Evolutionary conservation across 192 early-diverging fungal genomes (phyloP).

Genomic region (Coemansia sp.): DNA sequence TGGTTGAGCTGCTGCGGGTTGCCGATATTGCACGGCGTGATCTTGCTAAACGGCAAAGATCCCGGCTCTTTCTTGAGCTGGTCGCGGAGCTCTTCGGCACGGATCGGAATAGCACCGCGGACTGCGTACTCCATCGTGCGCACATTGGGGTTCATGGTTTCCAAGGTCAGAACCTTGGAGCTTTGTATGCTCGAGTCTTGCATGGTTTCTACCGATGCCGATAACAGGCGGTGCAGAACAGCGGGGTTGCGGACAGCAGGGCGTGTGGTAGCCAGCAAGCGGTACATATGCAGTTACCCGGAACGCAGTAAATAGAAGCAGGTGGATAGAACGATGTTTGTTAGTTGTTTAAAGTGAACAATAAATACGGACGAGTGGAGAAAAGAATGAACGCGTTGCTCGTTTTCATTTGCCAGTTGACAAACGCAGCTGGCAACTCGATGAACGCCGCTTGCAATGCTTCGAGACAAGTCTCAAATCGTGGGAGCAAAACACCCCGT

Average conservation of each 20-base stretch:
- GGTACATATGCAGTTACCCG: conserved; percentile 1
- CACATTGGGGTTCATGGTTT: conserved; percentile 72
- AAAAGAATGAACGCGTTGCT: no score
- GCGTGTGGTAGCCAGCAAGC: conserved; percentile 17
- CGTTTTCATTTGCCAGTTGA: no score
- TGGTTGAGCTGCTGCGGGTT: conserved; percentile 90
- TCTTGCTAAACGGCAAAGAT: conserved; percentile 65
- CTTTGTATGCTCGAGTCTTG: neutral
- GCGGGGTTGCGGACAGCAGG: conserved; percentile 7
- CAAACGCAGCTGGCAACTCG: no score
- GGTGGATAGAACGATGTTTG: no score
- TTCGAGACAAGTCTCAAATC: no score
- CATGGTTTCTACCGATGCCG: conserved; percentile 32
- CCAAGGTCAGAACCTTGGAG: conserved; percentile 67
- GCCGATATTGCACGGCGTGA: conserved; percentile 87
- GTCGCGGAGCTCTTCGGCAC: conserved; percentile 77
- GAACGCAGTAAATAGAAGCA: no score
- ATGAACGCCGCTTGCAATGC: no score
- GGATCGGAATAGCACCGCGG: conserved; percentile 91
- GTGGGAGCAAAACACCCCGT: no score
- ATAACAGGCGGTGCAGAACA: conserved; percentile 15
- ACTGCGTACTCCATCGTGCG: conserved; percentile 90
- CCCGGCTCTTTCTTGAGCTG: conserved; percentile 49
- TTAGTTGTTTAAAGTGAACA: no score
- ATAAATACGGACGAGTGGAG: no score